phyloP scores from a whole-genome alignment of 331 rosid genomes.

The Arachis monticola region DNA sequence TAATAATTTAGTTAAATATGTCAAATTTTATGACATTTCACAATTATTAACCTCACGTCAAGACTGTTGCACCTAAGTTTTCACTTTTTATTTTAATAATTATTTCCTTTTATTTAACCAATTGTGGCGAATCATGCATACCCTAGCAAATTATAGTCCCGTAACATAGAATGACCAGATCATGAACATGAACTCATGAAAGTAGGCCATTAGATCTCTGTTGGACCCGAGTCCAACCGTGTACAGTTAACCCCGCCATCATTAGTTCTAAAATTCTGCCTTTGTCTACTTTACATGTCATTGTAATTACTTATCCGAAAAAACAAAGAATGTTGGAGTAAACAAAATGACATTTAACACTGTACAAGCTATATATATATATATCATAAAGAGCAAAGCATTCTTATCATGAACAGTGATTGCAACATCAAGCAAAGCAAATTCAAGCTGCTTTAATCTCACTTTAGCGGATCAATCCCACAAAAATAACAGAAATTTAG shows the following conservation, averaged over 20 bases:
- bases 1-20: too few species aligned
- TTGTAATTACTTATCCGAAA: too few species aligned
- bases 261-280: background rate
- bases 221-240: background rate
- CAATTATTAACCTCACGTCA: too few species aligned
- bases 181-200: background rate
- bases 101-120: too few species aligned
- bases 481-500: background rate
- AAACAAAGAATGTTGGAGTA: too few species aligned
- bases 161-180: background rate
- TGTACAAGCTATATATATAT: background rate
- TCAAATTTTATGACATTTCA: too few species aligned
- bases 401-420: constrained; percentile 11
- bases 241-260: background rate
- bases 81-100: too few species aligned
- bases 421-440: constrained; percentile 17
- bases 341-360: too few species aligned
- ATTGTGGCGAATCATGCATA: background rate
- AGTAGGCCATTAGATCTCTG: background rate
- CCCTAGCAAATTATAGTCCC: too few species aligned
- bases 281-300: too few species aligned
- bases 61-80: too few species aligned
- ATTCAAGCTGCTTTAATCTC: constrained; percentile 2
- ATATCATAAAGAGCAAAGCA: background rate
- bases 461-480: background rate